Conservation (phyloP, 2,329 filamentous ascomycete species). For the Venturia nashicola region DNA sequence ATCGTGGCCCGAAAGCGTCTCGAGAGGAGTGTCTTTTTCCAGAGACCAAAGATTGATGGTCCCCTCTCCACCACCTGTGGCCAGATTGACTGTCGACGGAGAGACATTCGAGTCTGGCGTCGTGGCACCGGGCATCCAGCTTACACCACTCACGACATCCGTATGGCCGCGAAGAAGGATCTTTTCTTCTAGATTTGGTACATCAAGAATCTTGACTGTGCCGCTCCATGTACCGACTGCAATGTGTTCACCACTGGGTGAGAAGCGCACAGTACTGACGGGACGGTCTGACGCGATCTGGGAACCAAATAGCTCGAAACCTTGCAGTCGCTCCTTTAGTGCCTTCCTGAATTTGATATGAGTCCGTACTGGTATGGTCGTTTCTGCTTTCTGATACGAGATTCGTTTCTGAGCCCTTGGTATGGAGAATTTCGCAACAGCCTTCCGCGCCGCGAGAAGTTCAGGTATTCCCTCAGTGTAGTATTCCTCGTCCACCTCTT, state of each 20-base stretch:
- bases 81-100: constrained; percentile 65
- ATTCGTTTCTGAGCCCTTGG: constrained; percentile 69
- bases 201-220: constrained; percentile 71
- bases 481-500: constrained; percentile 83
- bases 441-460: constrained; percentile 61
- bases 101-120: constrained; percentile 59
- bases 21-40: constrained; percentile 70
- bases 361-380: constrained; percentile 70
- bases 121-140: constrained; percentile 80
- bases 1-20: constrained; percentile 71
- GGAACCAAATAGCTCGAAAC: constrained; percentile 83
- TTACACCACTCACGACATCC: constrained; percentile 77
- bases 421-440: constrained; percentile 73
- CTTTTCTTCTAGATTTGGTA: constrained; percentile 71
- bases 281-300: constrained; percentile 87
- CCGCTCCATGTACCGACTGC: constrained; percentile 92
- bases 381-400: constrained; percentile 66
- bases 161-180: constrained; percentile 70
- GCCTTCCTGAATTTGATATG: constrained; percentile 88
- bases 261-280: constrained; percentile 82
- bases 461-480: constrained; percentile 73
- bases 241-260: constrained; percentile 70
- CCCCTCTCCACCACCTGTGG: constrained; percentile 80
- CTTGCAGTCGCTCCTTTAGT: constrained; percentile 69
- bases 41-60: constrained; percentile 85